phyloP scores from a whole-genome alignment of 306 rosid species.

The Notholithocarpus densiflorus region DNA sequence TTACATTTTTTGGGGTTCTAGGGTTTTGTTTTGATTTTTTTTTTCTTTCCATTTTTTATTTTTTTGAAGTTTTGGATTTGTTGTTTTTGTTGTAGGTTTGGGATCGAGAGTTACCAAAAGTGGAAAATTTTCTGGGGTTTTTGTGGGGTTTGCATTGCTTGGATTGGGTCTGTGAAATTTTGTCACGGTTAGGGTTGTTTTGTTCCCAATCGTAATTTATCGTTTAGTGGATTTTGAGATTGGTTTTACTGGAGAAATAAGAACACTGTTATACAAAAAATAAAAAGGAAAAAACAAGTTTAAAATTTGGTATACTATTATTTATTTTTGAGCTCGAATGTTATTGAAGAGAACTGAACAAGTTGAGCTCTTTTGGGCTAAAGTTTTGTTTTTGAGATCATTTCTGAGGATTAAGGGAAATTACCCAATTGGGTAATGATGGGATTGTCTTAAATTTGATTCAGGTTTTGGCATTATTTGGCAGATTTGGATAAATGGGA shows the following conservation, averaged over 20 bases:
- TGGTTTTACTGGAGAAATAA: slow-evolving; percentile 6
- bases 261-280: background rate
- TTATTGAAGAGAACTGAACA: slow-evolving; percentile 8
- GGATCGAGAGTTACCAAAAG: no score
- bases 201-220: background rate
- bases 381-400: background rate
- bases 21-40: slow-evolving; percentile 14
- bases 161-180: slow-evolving; percentile 8
- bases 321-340: slow-evolving; percentile 8
- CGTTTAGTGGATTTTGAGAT: background rate
- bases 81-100: no score
- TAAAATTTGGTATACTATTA: slow-evolving; percentile 3
- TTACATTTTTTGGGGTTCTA: slow-evolving; percentile 40
- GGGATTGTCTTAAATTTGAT: slow-evolving; percentile 20
- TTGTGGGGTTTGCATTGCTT: slow-evolving; percentile 8
- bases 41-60: slow-evolving; percentile 6
- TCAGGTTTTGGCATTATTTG: slow-evolving; percentile 17
- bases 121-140: background rate
- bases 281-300: background rate
- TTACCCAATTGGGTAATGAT: slow-evolving; percentile 28
- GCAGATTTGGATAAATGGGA: slow-evolving; percentile 6
- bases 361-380: background rate
- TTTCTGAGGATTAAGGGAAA: background rate
- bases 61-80: background rate
- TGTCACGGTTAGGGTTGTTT: background rate